Percentiles rank a stretch among this genome's conserved stretches.
These are phyloP conservation scores for Waitea zeae DNA, from an alignment of 1,284 basidiomycete genomes.

Conservation along the genomic window DNA sequence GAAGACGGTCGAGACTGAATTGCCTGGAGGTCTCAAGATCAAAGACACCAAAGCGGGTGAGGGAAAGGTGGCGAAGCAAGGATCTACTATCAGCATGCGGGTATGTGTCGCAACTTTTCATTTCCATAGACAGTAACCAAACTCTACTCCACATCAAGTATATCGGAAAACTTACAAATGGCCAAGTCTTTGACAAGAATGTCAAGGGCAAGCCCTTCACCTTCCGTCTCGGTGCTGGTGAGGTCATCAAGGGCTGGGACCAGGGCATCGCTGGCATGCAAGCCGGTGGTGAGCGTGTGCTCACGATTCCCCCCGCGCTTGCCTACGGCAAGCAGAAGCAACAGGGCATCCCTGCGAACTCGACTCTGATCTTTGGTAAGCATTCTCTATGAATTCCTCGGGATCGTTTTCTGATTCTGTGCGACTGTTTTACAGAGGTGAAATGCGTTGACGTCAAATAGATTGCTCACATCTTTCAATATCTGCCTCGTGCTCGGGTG, in stretches of 20 bases:
- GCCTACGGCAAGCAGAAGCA: conserved; percentile 48
- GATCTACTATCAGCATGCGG: conserved; percentile 76
- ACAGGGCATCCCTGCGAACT: conserved; percentile 43
- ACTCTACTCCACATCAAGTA: conserved; percentile 18
- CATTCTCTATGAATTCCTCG: neutral
- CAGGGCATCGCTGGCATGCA: conserved; percentile 86
- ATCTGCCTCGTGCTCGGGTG: too few relatives aligned
- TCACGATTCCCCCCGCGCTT: conserved; percentile 60
- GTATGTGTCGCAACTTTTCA: conserved; percentile 31
- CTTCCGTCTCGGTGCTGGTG: conserved; percentile 76
- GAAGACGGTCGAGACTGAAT: too few relatives aligned
- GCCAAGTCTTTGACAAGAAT: conserved; percentile 84
- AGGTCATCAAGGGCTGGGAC: conserved; percentile 95
- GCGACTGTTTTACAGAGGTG: too few relatives aligned
- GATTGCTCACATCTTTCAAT: too few relatives aligned
- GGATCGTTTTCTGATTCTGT: too few relatives aligned
- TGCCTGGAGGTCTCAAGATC: conserved; percentile 65
- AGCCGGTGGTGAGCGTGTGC: conserved; percentile 74
- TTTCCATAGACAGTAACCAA: neutral
- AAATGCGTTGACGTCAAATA: too few relatives aligned
- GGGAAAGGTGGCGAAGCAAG: conserved; percentile 75
- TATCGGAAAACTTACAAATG: conserved; percentile 75
- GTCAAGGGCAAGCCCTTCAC: conserved; percentile 77
- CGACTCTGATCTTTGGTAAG: conserved; percentile 60
- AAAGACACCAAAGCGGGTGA: conserved; percentile 66